Conservation (phyloP, 1,139 yeast species). For the Hyphopichia burtonii region DNA sequence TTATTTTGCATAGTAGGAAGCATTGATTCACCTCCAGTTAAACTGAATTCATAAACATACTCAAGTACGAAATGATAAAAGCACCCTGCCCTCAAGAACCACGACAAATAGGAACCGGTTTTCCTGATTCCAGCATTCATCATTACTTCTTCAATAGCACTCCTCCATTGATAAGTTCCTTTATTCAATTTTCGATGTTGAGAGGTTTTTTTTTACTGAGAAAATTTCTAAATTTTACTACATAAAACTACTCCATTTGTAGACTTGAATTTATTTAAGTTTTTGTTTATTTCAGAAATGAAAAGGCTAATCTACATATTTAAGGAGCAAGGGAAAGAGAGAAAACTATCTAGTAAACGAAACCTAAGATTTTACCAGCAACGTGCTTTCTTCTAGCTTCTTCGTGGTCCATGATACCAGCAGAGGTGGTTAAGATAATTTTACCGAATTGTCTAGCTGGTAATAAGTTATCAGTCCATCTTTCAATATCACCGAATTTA, state of each 20-base stretch:
- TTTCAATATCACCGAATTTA: constrained; percentile 88
- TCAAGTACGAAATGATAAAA: constrained; percentile 65
- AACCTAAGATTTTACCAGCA: constrained; percentile 96
- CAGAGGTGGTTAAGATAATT: constrained; percentile 96
- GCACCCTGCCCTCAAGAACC: constrained; percentile 65
- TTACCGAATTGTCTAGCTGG: constrained; percentile 99
- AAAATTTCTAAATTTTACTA: too few relatives aligned
- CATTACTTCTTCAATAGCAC: too few relatives aligned
- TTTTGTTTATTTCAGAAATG: too few relatives aligned
- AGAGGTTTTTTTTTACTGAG: too few relatives aligned
- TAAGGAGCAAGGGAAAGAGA: neutral
- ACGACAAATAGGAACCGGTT: constrained; percentile 17
- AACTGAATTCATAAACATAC: constrained; percentile 71
- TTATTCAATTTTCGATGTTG: too few relatives aligned
- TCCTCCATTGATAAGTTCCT: too few relatives aligned
- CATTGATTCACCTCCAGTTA: constrained; percentile 93
- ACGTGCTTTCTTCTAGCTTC: constrained; percentile 99
- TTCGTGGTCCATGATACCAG: constrained; percentile 99
- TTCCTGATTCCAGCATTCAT: neutral
- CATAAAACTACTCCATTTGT: too few relatives aligned
- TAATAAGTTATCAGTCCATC: constrained; percentile 96
- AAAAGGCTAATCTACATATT: neutral
- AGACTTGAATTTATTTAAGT: too few relatives aligned
- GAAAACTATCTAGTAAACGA: constrained; percentile 57
- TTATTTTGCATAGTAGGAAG: constrained; percentile 78